Conservation (phyloP, 2,329 filamentous ascomycete genomes). For the Alternaria hordeiaustralica region DNA sequence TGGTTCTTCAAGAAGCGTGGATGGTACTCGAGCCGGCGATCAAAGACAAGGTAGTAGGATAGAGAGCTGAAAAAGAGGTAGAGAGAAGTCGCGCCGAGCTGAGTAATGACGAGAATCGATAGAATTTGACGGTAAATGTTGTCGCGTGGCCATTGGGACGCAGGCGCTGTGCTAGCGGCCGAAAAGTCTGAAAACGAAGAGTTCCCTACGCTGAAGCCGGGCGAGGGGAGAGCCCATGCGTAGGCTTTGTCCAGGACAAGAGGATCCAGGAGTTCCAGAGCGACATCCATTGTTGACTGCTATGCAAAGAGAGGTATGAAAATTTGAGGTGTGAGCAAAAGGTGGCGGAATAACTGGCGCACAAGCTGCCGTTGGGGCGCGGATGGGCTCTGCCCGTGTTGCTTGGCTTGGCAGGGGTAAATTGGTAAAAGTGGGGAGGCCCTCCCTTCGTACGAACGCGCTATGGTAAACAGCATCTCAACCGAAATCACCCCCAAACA, state of each 20-base stretch:
- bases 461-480: not conserved
- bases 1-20: conserved; percentile 13
- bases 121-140: conserved; percentile 12
- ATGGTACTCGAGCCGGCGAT: conserved; percentile 11
- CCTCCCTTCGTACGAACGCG: not conserved
- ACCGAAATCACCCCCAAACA: conserved; percentile 55
- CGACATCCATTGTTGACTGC: conserved; percentile 8
- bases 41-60: conserved; percentile 8
- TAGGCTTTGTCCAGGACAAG: conserved; percentile 14
- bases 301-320: conserved; percentile 8
- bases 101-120: conserved; percentile 8
- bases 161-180: not conserved
- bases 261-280: conserved; percentile 11
- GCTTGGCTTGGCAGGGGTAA: conserved; percentile 12
- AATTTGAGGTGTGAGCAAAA: conserved; percentile 6
- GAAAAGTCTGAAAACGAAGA: conserved; percentile 4
- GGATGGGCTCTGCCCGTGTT: conserved; percentile 3
- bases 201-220: not conserved
- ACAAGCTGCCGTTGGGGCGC: conserved; percentile 4
- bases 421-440: conserved; percentile 1
- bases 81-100: conserved; percentile 8
- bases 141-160: conserved; percentile 13
- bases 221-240: conserved; percentile 7
- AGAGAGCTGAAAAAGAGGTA: conserved; percentile 12
- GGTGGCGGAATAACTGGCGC: conserved; percentile 3